Percentiles rank a stretch among this genome's conserved stretches.
These are phyloP conservation scores for Sanghuangporus sanghuang DNA, from an alignment of 1,284 basidiomycete genomes.

Conservation along the genomic window DNA sequence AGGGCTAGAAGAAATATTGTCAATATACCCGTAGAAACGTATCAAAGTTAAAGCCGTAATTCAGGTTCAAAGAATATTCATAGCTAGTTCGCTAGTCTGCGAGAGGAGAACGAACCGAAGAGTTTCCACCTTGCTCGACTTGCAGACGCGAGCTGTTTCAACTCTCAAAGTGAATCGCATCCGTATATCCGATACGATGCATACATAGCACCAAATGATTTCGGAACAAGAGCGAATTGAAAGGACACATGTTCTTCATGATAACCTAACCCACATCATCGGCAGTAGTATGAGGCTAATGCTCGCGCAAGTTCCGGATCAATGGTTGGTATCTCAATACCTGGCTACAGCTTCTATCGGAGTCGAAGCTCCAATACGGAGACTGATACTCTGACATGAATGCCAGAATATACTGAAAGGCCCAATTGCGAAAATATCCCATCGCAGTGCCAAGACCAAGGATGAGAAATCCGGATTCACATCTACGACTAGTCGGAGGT, in stretches of 20 bases:
- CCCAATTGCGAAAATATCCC: neutral
- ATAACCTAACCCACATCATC: neutral
- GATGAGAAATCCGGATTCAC: neutral
- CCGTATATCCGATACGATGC: neutral
- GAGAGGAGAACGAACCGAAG: no score
- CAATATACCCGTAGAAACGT: neutral
- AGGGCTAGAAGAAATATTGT: conserved; percentile 39
- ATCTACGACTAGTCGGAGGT: neutral
- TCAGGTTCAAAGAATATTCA: no score
- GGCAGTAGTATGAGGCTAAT: conserved; percentile 1
- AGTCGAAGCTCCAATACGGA: neutral
- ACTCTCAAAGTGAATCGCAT: neutral
- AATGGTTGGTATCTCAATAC: neutral
- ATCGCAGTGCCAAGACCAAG: neutral
- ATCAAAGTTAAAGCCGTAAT: neutral
- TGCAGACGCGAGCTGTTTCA: neutral
- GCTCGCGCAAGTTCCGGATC: conserved; percentile 10
- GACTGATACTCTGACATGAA: neutral
- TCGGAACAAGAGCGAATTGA: neutral
- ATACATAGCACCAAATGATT: neutral
- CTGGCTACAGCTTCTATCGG: neutral
- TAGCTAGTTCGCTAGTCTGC: no score
- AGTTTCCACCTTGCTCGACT: no score
- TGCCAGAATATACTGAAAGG: neutral
- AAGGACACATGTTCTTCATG: neutral